A percentile compares a stretch with the other conserved stretches of the same genome.
Evolutionary conservation across 2,329 filamentous ascomycete genomes (phyloP).

Genomic region (Scorias spongiosa): DNA sequence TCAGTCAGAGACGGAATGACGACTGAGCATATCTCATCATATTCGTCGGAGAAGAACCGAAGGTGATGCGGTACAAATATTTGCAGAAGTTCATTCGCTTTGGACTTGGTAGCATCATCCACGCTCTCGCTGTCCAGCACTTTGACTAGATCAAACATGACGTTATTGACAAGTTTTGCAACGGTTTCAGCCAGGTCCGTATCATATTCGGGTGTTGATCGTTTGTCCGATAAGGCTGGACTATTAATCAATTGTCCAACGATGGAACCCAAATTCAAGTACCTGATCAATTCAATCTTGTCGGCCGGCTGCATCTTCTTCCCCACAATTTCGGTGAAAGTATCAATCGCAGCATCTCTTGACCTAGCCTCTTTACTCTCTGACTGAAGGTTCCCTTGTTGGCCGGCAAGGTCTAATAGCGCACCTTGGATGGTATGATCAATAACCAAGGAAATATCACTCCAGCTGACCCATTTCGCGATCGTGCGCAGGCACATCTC

Average conservation of each 20-base stretch:
- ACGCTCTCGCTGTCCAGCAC: conserved; percentile 58
- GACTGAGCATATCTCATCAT: conserved; percentile 92
- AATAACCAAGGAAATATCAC: conserved; percentile 86
- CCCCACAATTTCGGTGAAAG: conserved; percentile 85
- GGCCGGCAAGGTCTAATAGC: conserved; percentile 76
- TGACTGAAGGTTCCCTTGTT: conserved; percentile 41
- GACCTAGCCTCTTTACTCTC: conserved; percentile 54
- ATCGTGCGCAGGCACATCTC: conserved; percentile 86
- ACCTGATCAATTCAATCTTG: conserved; percentile 86
- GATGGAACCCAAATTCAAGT: conserved; percentile 75
- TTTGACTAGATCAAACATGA: conserved; percentile 71
- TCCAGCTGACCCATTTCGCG: conserved; percentile 97
- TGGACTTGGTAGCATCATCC: conserved; percentile 49
- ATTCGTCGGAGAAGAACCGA: conserved; percentile 93
- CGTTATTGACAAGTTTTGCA: conserved; percentile 87
- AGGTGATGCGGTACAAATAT: conserved; percentile 75
- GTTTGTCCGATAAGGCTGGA: conserved; percentile 61
- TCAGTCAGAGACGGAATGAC: conserved; percentile 90
- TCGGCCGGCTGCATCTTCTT: conserved; percentile 95
- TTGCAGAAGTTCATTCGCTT: conserved; percentile 68
- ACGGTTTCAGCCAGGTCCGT: conserved; percentile 90
- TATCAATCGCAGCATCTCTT: conserved; percentile 80
- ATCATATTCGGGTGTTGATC: conserved; percentile 76
- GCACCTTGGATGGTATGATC: conserved; percentile 75
- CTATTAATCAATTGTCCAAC: conserved; percentile 74